Evolutionary conservation across 75 land plant genomes (phyloP).

Genomic region (Sequoiadendron giganteum): DNA sequence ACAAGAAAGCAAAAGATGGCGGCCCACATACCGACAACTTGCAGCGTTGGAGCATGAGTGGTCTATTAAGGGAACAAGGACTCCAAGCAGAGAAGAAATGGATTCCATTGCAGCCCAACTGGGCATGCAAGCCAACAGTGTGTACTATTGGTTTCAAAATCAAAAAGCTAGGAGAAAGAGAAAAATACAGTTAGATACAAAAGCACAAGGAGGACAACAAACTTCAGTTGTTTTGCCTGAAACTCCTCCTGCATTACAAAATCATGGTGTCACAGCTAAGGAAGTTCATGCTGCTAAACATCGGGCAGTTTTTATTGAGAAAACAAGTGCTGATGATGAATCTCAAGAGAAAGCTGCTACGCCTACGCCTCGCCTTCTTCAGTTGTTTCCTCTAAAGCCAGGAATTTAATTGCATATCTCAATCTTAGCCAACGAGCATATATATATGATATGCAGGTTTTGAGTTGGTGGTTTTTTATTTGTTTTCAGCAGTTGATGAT

Average conservation of each 20-base stretch:
- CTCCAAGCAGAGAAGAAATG: neutral
- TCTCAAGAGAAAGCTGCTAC: neutral
- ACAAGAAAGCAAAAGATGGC: neutral
- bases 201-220: no score
- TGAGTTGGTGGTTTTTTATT: no score
- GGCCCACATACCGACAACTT: neutral
- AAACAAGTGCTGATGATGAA: neutral
- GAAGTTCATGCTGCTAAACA: neutral
- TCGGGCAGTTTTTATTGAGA: neutral
- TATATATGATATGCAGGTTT: no score
- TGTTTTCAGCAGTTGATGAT: no score
- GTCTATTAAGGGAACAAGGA: neutral
- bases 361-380: neutral
- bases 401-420: neutral
- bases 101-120: neutral
- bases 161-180: neutral
- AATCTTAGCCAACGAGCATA: no score
- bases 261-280: no score
- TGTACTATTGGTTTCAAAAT: neutral
- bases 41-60: neutral
- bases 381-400: neutral
- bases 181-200: neutral
- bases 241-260: neutral
- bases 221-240: neutral
- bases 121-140: neutral